Base-by-base conservation (phyloP, 192 early-diverging fungal species). In the Chytriomyces confervae region DNA sequence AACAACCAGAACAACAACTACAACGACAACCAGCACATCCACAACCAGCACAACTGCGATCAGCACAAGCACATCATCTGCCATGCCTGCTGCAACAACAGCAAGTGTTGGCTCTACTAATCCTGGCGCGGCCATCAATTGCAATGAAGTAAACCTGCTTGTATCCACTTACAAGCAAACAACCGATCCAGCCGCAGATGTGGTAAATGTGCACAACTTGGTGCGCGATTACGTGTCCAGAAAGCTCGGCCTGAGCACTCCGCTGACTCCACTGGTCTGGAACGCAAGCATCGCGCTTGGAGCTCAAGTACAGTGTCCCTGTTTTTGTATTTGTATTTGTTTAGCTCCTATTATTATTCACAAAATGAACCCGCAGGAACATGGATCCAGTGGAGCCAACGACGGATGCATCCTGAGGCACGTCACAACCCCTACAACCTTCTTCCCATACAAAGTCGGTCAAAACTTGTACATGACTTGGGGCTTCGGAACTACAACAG, bases 381-480 rank as follows among this genome's bases (percentile, higher is more conserved):
- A 72, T 24, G 70, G 10, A 60, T 51, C 70, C 5, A 36, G 20
- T 36, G 53, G 49, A 49, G 50, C 13, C 2, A 27, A 8, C 18
- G 43, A 72, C 7, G 43, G 43, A 8, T 72, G 70, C 51, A 36
- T 11, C 27, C 11, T 72, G 27, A 10, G 20, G 2, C 70, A 72
- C 70, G 70, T 60, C 2, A 36, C 48, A 20, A 72, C 48, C 16
- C 4, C 70, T 29, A 72, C 70, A 9, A 8, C 2, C 3, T 51
- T 2, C 50, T 72, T 72, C 43, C 23, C 48, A 9, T 29, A 72
- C 16, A n/a, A 13, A 16, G 70, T 72, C 1, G 70, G 70, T 13
- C 70, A 72, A 60, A 72, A 72, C 70, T 36, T 72, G 51, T 72
- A 60, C 29, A n/a, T 11, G 36, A n/a, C 9, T 5, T 47, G 67